Evolutionary conservation across 2,329 filamentous ascomycete genomes (phyloP).

Genomic region (Ophiostoma sp.): DNA sequence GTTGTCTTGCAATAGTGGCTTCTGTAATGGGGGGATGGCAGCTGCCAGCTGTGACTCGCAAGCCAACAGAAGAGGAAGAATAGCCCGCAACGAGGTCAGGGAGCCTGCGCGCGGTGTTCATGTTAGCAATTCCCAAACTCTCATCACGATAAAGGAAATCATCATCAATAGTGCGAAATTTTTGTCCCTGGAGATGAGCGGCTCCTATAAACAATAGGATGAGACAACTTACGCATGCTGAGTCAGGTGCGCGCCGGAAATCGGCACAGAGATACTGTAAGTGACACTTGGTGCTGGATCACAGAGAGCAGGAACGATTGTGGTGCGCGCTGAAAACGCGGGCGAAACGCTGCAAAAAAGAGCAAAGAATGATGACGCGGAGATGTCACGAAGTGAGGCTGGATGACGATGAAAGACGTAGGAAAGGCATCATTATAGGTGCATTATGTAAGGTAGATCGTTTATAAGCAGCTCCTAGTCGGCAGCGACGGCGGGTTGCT

Average conservation of each 20-base stretch:
- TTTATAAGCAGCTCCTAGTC: neutral
- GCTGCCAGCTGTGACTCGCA: conserved; percentile 7
- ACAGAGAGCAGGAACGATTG: neutral
- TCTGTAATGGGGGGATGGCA: conserved; percentile 19
- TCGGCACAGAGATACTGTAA: neutral
- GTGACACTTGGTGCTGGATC: neutral
- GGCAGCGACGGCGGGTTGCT: neutral
- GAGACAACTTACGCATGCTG: neutral
- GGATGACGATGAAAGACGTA: conserved; percentile 7
- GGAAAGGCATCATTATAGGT: neutral
- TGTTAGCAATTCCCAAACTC: neutral
- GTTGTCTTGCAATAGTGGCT: conserved; percentile 15
- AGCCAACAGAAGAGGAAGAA: conserved; percentile 19
- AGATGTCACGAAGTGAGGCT: neutral
- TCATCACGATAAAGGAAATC: no score
- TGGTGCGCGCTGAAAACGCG: neutral
- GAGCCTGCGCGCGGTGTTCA: neutral
- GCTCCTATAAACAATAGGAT: no score
- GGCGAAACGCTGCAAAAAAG: neutral
- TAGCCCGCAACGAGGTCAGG: conserved; percentile 4
- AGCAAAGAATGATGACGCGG: neutral
- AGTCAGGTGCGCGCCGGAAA: neutral
- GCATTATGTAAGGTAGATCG: neutral
- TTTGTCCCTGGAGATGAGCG: neutral
- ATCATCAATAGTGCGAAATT: no score